Evolutionary conservation across 179 eudicot genomes (phyloP), one percentile per base, ranked within the genome.

Genomic region (Vitellaria paradoxa): DNA sequence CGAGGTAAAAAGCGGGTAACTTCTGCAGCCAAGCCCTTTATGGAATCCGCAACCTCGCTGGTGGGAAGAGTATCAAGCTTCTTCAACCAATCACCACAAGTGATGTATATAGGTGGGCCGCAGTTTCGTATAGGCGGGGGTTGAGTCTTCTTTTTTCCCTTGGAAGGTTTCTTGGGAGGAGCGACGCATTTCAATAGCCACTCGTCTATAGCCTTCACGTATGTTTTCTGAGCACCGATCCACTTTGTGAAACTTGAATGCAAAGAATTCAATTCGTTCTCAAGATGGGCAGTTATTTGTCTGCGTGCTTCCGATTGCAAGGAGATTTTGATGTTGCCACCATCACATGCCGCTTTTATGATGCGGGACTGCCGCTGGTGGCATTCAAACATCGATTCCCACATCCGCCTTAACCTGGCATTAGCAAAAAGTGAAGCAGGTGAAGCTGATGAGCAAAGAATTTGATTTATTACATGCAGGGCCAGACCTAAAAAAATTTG

Each of bases 361-460:
- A 87, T 81, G 76, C 87, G 88, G 30, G 87, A 81, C 81, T 96
- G 99, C 50, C 82, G 88, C 84, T 85, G 86, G 83, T 96, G 99
- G 87, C 94, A 91, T 62, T 91, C 98, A 70, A 77, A 80, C 99
- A 96, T 96, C 83, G 78, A 86, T 68, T 84, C 94, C 99, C 99
- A 96, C 99, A 96, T 96, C 76, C 87, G 87, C 81, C 89, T 83
- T 77, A 96, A 83, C 77, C 99, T 96, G 90, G 57, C 76, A 76
- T 20, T 30, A 70, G 20, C 60, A 74, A 47, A 21, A 81, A 66
- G 14, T n/a, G 52, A 3, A 37, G 26, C 23, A 14, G 23, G n/a
- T 2, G 75, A 57, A 45, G 65, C 65, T 57, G n/a, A 72, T 57
- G 37, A 72, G 49, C 7, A 11, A 70, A 80, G 3, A 15, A 55